A percentile compares a stretch with the other conserved stretches of the same genome.
phyloP scores from a whole-genome alignment of 768 basidiomycete species.

The Auricularia cornea region DNA sequence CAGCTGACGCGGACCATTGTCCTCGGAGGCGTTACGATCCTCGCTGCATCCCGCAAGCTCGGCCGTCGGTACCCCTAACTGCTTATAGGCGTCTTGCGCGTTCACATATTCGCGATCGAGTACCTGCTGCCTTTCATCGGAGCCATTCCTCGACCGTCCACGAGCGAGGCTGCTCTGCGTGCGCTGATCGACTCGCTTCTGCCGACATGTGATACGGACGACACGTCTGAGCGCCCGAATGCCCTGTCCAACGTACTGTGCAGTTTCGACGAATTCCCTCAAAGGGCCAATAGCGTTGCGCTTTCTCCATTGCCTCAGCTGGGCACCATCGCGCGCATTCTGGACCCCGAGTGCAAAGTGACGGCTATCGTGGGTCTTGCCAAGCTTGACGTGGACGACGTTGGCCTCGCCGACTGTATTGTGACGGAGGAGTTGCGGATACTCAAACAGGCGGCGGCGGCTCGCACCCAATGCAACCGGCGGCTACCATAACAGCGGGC shows the following conservation, averaged over 20 bases:
- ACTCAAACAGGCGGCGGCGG: conserved; percentile 33
- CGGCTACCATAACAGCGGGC: conserved; percentile 13
- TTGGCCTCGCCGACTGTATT: conserved; percentile 63
- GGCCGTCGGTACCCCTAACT: no score
- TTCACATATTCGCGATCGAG: neutral
- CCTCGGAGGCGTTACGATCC: neutral
- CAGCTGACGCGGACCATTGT: conserved; percentile 38
- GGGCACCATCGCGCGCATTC: conserved; percentile 42
- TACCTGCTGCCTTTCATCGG: conserved; percentile 23
- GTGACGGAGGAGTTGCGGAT: conserved; percentile 53
- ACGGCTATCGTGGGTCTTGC: conserved; percentile 47
- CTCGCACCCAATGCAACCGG: conserved; percentile 22
- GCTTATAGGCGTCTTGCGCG: no score
- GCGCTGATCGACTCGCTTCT: conserved; percentile 40
- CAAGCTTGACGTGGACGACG: conserved; percentile 45
- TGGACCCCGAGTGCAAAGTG: conserved; percentile 49
- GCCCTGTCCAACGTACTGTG: conserved; percentile 41
- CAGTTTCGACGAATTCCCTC: conserved; percentile 24
- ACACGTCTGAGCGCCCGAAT: conserved; percentile 27
- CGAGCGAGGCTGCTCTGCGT: conserved; percentile 34
- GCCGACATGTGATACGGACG: conserved; percentile 29
- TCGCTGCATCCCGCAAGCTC: conserved; percentile 12
- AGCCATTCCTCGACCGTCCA: conserved; percentile 48
- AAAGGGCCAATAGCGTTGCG: conserved; percentile 47
- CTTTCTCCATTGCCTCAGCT: conserved; percentile 51